phyloP scores from a whole-genome alignment of 2,329 filamentous ascomycete species.

The Penicillium aurantiogriseum region DNA sequence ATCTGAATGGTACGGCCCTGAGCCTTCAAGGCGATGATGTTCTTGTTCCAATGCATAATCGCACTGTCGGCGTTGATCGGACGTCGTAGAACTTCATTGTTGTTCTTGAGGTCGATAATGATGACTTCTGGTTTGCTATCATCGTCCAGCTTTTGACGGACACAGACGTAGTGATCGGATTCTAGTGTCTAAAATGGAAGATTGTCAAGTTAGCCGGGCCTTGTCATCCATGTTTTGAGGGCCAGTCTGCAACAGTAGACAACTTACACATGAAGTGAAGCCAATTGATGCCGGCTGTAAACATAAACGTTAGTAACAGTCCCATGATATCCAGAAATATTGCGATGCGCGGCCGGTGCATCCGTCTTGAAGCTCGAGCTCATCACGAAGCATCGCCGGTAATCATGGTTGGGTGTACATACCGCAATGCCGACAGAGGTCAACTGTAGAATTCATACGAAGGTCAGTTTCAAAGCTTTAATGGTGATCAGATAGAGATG shows the following conservation, averaged over 20 bases:
- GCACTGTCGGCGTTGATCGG: conserved; percentile 99
- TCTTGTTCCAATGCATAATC: conserved; percentile 97
- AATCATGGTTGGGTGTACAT: conserved; percentile 35
- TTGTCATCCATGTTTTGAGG: conserved; percentile 8
- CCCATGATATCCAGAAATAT: neutral
- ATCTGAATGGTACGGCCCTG: conserved; percentile 94
- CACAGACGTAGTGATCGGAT: conserved; percentile 94
- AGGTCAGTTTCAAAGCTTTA: conserved; percentile 37
- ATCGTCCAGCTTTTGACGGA: conserved; percentile 89
- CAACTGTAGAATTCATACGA: conserved; percentile 42
- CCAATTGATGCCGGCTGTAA: conserved; percentile 69
- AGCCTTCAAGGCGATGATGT: conserved; percentile 95
- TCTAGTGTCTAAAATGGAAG: conserved; percentile 73
- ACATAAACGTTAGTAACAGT: conserved; percentile 27
- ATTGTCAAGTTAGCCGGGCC: conserved; percentile 18
- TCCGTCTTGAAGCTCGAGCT: conserved; percentile 21
- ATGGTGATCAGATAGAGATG: neutral
- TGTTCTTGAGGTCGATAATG: conserved; percentile 96
- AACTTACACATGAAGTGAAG: conserved; percentile 80
- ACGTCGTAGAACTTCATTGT: conserved; percentile 89
- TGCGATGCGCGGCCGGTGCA: conserved; percentile 15
- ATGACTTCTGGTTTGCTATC: conserved; percentile 86
- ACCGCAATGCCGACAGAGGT: conserved; percentile 55
- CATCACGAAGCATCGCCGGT: conserved; percentile 13
- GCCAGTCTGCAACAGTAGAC: conserved; percentile 2